Conservation (phyloP, 495 filamentous ascomycete species). For the Penicillium paradoxum region DNA sequence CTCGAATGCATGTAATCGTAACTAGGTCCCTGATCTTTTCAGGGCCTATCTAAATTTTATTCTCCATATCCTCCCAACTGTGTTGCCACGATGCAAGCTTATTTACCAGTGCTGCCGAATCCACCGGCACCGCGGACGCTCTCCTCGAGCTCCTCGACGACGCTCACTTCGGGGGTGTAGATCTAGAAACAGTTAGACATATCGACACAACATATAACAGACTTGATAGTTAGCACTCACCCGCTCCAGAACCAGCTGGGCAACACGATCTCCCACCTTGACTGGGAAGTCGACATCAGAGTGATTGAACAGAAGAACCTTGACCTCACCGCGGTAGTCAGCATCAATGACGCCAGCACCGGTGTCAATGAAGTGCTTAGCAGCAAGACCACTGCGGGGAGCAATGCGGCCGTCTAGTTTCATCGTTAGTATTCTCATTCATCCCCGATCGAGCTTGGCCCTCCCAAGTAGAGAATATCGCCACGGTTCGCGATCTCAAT, state of each 20-base stretch:
- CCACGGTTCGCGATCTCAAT: background rate
- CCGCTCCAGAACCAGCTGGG: conserved; percentile 88
- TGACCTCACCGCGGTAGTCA: conserved; percentile 91
- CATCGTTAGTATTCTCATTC: background rate
- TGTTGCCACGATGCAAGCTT: background rate
- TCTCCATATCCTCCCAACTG: background rate
- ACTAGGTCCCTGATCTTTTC: conserved; percentile 1
- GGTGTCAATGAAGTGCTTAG: conserved; percentile 90
- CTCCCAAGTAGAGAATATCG: background rate
- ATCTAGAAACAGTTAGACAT: conserved; percentile 47
- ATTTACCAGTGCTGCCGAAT: conserved; percentile 82
- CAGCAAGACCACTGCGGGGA: conserved; percentile 83
- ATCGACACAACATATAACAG: background rate
- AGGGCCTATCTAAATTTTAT: conserved; percentile 5
- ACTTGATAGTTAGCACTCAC: conserved; percentile 27
- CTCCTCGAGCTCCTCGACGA: conserved; percentile 84
- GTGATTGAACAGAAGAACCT: conserved; percentile 92
- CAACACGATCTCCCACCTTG: conserved; percentile 80
- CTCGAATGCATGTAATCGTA: conserved; percentile 6
- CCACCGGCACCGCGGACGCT: conserved; percentile 86
- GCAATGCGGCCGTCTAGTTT: conserved; percentile 79
- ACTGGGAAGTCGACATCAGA: conserved; percentile 75
- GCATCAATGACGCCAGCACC: conserved; percentile 96
- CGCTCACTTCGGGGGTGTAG: conserved; percentile 80
- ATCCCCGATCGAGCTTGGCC: no score